Base-by-base conservation (phyloP, 2,329 filamentous ascomycete species). In the Pseudogymnoascus pannorum region DNA sequence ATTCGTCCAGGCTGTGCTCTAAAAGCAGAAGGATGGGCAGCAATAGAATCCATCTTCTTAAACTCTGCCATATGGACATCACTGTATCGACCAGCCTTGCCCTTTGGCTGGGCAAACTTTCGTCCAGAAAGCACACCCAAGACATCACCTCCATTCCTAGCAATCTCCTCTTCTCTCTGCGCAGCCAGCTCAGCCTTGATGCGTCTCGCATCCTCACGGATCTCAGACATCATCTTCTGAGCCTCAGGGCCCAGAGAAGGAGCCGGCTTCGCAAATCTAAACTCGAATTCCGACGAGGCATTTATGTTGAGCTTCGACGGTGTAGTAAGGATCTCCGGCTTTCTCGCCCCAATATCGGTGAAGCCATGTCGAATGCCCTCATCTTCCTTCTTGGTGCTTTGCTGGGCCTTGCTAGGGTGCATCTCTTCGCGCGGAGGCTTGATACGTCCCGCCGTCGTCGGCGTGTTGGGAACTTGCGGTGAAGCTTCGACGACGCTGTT, bases 21-120 rank as follows among this genome's bases (percentile, higher is more conserved):
- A 77, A 87, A 94, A 14, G 87, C 84, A 9, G 92, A 96, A 7
- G 91, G 81, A 72, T 97, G 92, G 64, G 87, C 87, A 44, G 86
- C 90, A 70, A 97, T 97, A 1, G 92, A 97, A 72, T 96, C 92
- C 93, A 97, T 97, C 79, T 96, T 97, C 76, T 91, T 91, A 77
- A 97, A 97, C 70, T 93, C 84, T 58, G 87, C 86, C 83, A 90
- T 88, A 72, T 97, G 93, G 36, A 84, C 86, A 65, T 91, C 87
- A 72, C 91, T 96, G 76, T 87, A 97, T 51, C 93, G 87, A 57
- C 86, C 79, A 58, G 85, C 82, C 72, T 87, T 92, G 67, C 90
- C 87, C 76, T 87, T 95, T 11, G 92, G 85, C 66, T 85, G 85
- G 5, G 89, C 92, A 70, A 96, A 89, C 73, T 86, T 91, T 66